These are phyloP conservation scores for Inga laurina DNA, from an alignment of 306 rosid genomes.

Conservation along the genomic window DNA sequence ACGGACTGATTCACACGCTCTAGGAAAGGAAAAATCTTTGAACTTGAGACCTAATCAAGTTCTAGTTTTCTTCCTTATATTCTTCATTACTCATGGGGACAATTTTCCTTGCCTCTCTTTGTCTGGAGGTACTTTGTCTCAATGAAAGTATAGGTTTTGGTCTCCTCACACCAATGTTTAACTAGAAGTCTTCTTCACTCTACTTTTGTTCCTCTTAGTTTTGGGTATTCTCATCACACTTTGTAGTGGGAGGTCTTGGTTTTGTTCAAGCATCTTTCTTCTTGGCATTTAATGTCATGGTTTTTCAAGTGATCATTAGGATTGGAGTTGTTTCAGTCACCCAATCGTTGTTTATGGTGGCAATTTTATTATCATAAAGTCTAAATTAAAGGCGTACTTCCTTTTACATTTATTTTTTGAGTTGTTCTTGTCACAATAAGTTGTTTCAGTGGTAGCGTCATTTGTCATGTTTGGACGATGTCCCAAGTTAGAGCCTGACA, in stretches of 20 bases:
- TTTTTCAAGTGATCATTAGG: background rate
- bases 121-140: background rate
- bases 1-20: background rate
- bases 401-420: no score
- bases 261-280: background rate
- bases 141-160: background rate
- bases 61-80: background rate
- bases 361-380: background rate
- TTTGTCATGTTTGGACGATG: no score
- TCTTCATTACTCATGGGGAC: background rate
- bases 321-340: background rate
- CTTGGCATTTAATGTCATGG: background rate
- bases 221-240: background rate
- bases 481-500: rapidly evolving
- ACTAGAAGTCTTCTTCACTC: background rate
- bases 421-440: no score
- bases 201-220: background rate
- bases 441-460: no score
- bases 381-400: background rate
- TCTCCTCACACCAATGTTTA: background rate
- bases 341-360: background rate
- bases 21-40: background rate
- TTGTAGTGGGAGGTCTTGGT: background rate
- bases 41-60: background rate
- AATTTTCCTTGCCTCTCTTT: background rate